A percentile compares a stretch with the other conserved stretches of the same genome.
Conservation (phyloP, 202 grass and related monocot genomes). For the Zizania palustris region DNA sequence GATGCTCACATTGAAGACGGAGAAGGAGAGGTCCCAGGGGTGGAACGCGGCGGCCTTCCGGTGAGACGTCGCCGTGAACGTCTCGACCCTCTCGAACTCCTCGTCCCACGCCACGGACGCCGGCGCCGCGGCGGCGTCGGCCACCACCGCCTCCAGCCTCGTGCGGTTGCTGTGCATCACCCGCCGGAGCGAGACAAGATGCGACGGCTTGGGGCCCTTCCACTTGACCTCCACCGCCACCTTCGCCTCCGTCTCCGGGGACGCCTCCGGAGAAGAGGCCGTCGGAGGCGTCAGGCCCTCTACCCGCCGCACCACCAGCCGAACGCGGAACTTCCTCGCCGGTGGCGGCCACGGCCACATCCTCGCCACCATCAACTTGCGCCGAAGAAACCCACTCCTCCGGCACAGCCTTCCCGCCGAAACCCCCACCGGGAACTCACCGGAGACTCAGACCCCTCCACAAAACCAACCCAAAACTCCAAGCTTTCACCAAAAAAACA, state of each 20-base stretch:
- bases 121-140: not conserved
- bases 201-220: conserved; percentile 74
- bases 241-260: conserved; percentile 22
- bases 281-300: conserved; percentile 40
- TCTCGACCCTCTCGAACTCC: conserved; percentile 71
- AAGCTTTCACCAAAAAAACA: not conserved
- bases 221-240: conserved; percentile 68
- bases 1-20: conserved; percentile 79
- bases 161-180: conserved; percentile 70
- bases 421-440: not conserved
- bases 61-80: conserved; percentile 54
- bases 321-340: conserved; percentile 62
- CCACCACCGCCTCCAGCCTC: conserved; percentile 56
- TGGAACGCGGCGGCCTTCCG: conserved; percentile 66
- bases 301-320: conserved; percentile 62
- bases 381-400: too few relatives aligned
- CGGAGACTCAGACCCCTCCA: not conserved
- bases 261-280: too few relatives aligned
- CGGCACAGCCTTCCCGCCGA: not conserved
- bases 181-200: conserved; percentile 65
- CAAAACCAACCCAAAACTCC: not conserved
- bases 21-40: conserved; percentile 77
- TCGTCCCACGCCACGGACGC: conserved; percentile 70
- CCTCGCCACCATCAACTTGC: conserved; percentile 53
- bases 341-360: conserved; percentile 84